Evolutionary conservation across 441 rosid genomes (phyloP), one percentile per base, ranked within the genome.

Genomic region (Kokia cookei): DNA sequence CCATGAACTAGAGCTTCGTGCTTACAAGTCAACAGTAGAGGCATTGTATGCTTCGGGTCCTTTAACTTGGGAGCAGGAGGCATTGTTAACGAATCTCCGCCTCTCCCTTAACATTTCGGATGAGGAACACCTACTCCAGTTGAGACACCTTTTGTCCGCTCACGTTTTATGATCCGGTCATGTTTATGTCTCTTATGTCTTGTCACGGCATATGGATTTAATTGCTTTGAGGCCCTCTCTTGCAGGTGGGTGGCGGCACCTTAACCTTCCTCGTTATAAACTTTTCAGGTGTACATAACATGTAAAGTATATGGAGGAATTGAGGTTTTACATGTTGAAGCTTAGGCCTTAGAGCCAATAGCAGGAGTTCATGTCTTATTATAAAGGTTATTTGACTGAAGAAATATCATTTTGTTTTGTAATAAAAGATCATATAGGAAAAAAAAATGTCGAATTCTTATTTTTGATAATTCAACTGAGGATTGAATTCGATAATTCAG

Each of bases 41-140:
- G 83, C 82, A 48, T 66, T 77, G 81, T 77, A 82, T 70, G 81
- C 73, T 69, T 80, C 81, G 14, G 85, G 85, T 48, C 83, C 85
- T 24, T 69, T 82, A 62, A 75, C 82, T 76, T 83, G 86, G 83
- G 86, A 78, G 70, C 86, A 75, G 57, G 83, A 83, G 54, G 73
- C 76, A 35, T 72, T 82, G 57, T 61, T 82, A 53, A 79, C 85
- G 14, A 77, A 82, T 73, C 83, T 82, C 50, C 85, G 85, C 19
- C 65, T 79, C 40, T 77, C 63, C 32, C 85, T 82, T 58, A 72
- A 82, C 74, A 82, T 82, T 68, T 80, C 85, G 12, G 82, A 82
- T 32, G 83, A 79, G 57, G 85, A 82, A 75, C 83, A 82, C 74
- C 78, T 77, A 37, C 63, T 69, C 60, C 79, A 75, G 79, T 64